A percentile compares a stretch with the other conserved stretches of the same genome.
These are phyloP conservation scores for Calocybe gangraenosa DNA, from an alignment of 768 basidiomycete species.

Conservation along the genomic window DNA sequence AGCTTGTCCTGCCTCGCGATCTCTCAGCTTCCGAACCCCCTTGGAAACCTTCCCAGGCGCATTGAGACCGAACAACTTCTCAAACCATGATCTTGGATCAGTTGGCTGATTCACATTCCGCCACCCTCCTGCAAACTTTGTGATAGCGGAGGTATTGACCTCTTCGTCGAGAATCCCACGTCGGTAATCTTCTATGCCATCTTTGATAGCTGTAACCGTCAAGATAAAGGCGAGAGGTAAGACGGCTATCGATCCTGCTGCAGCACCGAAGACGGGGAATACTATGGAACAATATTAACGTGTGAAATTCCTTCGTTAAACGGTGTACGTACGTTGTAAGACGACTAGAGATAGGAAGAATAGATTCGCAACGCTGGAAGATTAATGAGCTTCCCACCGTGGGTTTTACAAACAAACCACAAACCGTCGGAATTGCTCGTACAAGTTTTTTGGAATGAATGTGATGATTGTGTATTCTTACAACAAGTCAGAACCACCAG, in stretches of 20 bases:
- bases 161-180: conserved; percentile 83
- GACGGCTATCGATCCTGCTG: conserved; percentile 75
- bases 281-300: conserved; percentile 37
- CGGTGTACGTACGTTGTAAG: conserved; percentile 55
- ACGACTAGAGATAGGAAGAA: conserved; percentile 87
- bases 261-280: conserved; percentile 88
- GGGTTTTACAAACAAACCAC: conserved; percentile 16
- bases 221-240: conserved; percentile 88
- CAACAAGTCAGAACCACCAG: conserved; percentile 3
- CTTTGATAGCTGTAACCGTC: conserved; percentile 87
- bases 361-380: conserved; percentile 75
- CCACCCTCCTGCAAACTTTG: conserved; percentile 81
- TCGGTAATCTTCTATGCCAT: conserved; percentile 95
- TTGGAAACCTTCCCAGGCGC: conserved; percentile 73
- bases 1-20: conserved; percentile 64
- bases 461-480: conserved; percentile 87
- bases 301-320: not conserved
- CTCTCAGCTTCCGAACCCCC: conserved; percentile 82
- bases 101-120: conserved; percentile 82
- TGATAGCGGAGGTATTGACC: conserved; percentile 92
- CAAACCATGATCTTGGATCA: conserved; percentile 72
- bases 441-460: conserved; percentile 91
- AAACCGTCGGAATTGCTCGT: conserved; percentile 89
- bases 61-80: conserved; percentile 69
- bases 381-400: conserved; percentile 1